phyloP scores from a whole-genome alignment of 768 basidiomycete species.

The Tricholoma saponaceum region DNA sequence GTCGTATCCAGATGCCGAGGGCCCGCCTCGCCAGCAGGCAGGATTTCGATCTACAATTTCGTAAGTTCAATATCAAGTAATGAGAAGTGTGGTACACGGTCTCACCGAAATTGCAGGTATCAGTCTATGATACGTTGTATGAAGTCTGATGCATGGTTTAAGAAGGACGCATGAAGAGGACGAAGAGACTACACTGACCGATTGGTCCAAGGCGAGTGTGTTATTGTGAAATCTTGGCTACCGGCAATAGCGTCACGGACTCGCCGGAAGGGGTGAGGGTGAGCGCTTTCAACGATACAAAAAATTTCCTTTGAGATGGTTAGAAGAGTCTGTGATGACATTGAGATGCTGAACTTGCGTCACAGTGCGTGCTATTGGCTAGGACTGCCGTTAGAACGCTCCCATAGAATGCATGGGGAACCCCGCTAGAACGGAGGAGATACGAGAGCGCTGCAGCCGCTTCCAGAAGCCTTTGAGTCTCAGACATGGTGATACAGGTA shows the following conservation, averaged over 20 bases:
- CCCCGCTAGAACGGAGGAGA: constrained; percentile 48
- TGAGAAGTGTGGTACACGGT: constrained; percentile 3
- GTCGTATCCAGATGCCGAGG: constrained; percentile 67
- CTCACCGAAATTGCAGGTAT: constrained; percentile 78
- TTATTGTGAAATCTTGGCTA: constrained; percentile 59
- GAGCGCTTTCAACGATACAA: constrained; percentile 79
- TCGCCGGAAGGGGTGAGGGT: constrained; percentile 71
- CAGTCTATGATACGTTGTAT: constrained; percentile 67
- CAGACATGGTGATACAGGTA: constrained; percentile 47
- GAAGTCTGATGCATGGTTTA: constrained; percentile 44
- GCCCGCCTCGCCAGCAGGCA: constrained; percentile 78
- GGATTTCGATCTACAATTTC: constrained; percentile 65
- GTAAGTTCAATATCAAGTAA: neutral
- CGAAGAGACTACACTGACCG: constrained; percentile 41
- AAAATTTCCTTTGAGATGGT: constrained; percentile 61
- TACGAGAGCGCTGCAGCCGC: constrained; percentile 73
- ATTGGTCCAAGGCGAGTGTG: constrained; percentile 83
- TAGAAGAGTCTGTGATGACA: constrained; percentile 6
- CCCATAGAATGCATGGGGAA: constrained; percentile 83
- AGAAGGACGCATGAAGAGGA: neutral
- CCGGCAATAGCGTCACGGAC: constrained; percentile 72
- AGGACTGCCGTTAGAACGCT: constrained; percentile 68
- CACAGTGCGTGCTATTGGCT: constrained; percentile 58
- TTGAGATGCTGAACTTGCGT: constrained; percentile 41
- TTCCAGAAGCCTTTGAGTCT: constrained; percentile 71